Evolutionary conservation across 306 rosid genomes (phyloP), one percentile per base, ranked within the genome.

Genomic region (Psophocarpus tetragonolobus): DNA sequence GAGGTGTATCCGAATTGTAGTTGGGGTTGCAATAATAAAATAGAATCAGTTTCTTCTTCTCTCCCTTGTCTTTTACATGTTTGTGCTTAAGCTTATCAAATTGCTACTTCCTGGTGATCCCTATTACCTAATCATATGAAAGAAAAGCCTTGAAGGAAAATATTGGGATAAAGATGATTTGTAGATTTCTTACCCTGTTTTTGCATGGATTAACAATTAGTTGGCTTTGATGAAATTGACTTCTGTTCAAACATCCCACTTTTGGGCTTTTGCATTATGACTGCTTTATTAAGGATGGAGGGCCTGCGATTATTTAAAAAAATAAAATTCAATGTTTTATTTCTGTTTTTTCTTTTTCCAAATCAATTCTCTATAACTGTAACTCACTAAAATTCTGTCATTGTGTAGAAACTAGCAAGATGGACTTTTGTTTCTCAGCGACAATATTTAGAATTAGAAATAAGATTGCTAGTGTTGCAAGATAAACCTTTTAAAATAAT

Each of bases 401-500:
- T 71, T 36, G 14, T 39, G 23, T 29, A n/a, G n/a, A n/a, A n/a
- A n/a, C n/a, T n/a, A 41, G 67, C 26, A 12, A 42, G 29, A 41
- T 32, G 23, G 50, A 39, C 35, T 54, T 54, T 35, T 35, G 39
- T 1, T 67, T 73, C 45, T 63, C 8, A 9, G 23, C 42, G 5
- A 36, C 71, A 64, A 23, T 53, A 42, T 57, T 24, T 36, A 36
- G 63, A 74, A 58, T 24, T 36, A 36, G 63, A 74, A 58, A 79
- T 38, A 24, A 8, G 47, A 67, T 66, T 24, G 73, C 26, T 18
- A 41, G 75, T 79, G 35, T n/a, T n/a, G 66, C 26, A 36, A 53
- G 81, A 67, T 27, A 72, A 29, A 58, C 23, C 41, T 73, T 41
- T 74, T 79, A 33, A 39, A 57, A 77, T 8, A 23, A 38, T 48